Percentiles rank a stretch among this genome's conserved stretches.
Conservation (phyloP, 805 yeast genomes). For the Yarrowia sp. region DNA sequence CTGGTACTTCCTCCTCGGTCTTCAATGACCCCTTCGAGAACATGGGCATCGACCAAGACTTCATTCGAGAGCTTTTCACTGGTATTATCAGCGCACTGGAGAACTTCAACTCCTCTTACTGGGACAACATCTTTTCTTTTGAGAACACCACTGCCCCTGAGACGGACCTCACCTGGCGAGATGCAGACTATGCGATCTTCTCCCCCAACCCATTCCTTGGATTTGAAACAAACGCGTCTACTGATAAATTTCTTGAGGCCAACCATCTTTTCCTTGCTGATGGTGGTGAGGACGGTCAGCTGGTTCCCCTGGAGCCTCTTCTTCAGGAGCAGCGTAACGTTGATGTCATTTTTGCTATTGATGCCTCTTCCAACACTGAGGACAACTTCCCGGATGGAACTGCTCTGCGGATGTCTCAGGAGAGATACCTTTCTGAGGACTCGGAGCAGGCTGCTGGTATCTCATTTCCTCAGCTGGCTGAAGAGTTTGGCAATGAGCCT, state of each 20-base stretch:
- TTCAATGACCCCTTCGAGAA: constrained; percentile 9
- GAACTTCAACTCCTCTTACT: not conserved
- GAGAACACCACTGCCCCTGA: not conserved
- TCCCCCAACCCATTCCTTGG: constrained; percentile 9
- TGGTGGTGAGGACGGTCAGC: constrained; percentile 71
- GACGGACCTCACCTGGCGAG: constrained; percentile 3
- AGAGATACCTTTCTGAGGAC: not conserved
- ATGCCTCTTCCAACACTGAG: constrained; percentile 40
- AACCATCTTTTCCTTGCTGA: constrained; percentile 57
- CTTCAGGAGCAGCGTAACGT: constrained; percentile 57
- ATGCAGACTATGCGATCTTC: constrained; percentile 8
- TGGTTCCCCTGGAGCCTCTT: constrained; percentile 64
- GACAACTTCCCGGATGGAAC: constrained; percentile 43
- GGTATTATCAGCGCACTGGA: not conserved
- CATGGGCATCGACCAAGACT: constrained; percentile 1
- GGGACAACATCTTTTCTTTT: not conserved
- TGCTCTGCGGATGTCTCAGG: constrained; percentile 54
- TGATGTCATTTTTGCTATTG: constrained; percentile 60
- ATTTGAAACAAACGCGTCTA: not conserved
- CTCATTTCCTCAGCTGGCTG: constrained; percentile 1
- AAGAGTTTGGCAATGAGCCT: constrained; percentile 1
- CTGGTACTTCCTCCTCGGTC: not conserved
- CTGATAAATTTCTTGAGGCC: not conserved
- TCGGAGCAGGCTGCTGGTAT: constrained; percentile 15
- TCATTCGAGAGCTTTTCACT: constrained; percentile 5